Evolutionary conservation across 331 rosid genomes (phyloP), one percentile per base, ranked within the genome.

Genomic region (Cydonia oblonga): DNA sequence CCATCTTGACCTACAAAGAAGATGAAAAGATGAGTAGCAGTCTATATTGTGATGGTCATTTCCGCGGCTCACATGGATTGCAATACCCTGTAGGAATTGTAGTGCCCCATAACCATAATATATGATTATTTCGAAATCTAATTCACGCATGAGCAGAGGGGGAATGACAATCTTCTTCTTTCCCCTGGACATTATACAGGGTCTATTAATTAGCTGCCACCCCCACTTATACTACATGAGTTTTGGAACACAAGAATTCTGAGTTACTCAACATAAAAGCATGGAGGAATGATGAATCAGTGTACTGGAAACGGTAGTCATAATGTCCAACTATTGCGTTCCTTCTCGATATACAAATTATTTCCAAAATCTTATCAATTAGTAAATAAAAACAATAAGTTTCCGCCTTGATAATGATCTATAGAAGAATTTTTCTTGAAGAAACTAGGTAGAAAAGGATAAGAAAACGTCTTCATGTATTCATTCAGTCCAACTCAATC

Each of bases 1-100:
- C 71, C 81, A 75, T 82, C 90, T 80, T 83, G 69, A 78, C 70
- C 90, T 88, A 79, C 79, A 75, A 72, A 35, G 9, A 32, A 63
- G 6, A 57, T n/a, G 68, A 49, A 42, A 12, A 3, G 49, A 42
- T 42, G 15, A 42, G 49, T 38, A 38, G 44, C 2, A 30, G 13
- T 0, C 15, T 33, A 15, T 58, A 38, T 54, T 51, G 24, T 9
- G 19, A 58, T n/a, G 46, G 68, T 30, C 32, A 61, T 16, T 29
- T 32, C 35, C 26, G 38, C 26, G 66, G 6, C 16, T 23, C 64
- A 11, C 10, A 22, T 1, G 4, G 66, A 11, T 22, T 22, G 2
- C 15, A 18, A 28, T 3, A 40, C 49, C 5, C 16, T 38, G 14
- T 24, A 23, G 18, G 8, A 71, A 12, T 42, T 23, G 18, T 3